These are phyloP conservation scores for Chondrus crispus DNA, from an alignment of 23 red algal species.

Conservation along the genomic window DNA sequence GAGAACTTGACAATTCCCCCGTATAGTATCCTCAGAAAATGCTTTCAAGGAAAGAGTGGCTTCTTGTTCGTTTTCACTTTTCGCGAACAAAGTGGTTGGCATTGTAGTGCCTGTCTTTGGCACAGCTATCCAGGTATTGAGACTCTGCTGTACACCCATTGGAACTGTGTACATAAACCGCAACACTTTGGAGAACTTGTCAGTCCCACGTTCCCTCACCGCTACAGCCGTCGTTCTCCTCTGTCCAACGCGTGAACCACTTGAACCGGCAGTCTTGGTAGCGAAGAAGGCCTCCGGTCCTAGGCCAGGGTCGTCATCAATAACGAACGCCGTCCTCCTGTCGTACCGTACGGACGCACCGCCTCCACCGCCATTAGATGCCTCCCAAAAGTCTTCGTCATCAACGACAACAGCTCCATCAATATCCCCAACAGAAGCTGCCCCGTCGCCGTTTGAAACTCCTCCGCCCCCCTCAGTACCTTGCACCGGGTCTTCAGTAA, in stretches of 20 bases:
- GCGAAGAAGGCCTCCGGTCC: not conserved
- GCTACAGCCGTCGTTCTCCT: not conserved
- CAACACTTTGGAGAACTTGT: conserved; percentile 21
- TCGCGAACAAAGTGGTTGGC: too few relatives aligned
- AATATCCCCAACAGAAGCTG: not conserved
- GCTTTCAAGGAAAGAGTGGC: too few relatives aligned
- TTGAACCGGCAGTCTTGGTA: not conserved
- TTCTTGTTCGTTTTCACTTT: too few relatives aligned
- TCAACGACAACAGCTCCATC: not conserved
- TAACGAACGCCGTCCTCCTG: not conserved
- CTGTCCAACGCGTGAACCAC: not conserved
- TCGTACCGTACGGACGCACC: too few relatives aligned
- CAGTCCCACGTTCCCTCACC: not conserved
- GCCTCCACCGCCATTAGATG: too few relatives aligned
- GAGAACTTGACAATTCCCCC: too few relatives aligned
- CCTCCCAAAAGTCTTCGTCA: too few relatives aligned
- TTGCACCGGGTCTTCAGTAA: too few relatives aligned
- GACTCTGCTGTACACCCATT: too few relatives aligned
- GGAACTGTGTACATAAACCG: conserved; percentile 28
- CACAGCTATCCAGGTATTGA: too few relatives aligned
- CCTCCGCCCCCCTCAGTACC: not conserved
- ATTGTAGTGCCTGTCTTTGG: too few relatives aligned
- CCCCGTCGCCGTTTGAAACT: not conserved
- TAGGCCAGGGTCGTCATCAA: not conserved
- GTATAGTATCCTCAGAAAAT: too few relatives aligned